Base-by-base conservation (phyloP, 1,284 basidiomycete genomes). In the Tilletia horrida region DNA sequence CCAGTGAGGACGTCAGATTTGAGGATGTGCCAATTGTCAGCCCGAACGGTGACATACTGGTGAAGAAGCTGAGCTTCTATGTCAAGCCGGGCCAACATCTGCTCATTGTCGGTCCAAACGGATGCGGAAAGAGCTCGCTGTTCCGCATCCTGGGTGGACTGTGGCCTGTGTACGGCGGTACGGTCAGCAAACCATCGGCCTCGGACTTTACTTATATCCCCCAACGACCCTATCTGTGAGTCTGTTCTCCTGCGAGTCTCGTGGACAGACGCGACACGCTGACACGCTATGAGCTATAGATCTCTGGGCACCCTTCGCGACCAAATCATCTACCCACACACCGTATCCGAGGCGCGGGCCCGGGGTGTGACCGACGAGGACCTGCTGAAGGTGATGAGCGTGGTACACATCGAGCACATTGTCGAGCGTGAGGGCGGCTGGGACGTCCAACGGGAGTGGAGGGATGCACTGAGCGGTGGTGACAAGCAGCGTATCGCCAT, bases 351-450 rank as follows among this genome's bases (percentile, higher is more conserved):
- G 43, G 71, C 72, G 77, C 74, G 79, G n/a, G 77, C 77, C 18
- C 71, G 73, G 2, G 80, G 78, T 25, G 71, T 72, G 61, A 71
- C 66, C 68, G 95, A 98, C 80, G 84, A 85, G 2, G 89, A 95
- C 73, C 85, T 97, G 48, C 83, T 90, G 23, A 77, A 83, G 14
- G 89, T 96, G 66, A 85, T 98, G 35, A 83, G 87, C 2, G 85
- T 90, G 14, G 90, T 97, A 16, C 89, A 93, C 74, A 92, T 98
- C 88, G 89, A 89, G 43, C 84, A 86, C 77, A 88, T 97, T 69
- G 91, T 97, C 13, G 91, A 92, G 76, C 87, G 94, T n/a, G 95
- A 97, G 83, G 95, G 95, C 13, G 95, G 95, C 16, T 97, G 93
- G 93, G 90, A 92, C 76, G 85, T 86, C 1, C 86, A 88, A 40